Evolutionary conservation across 495 filamentous ascomycete genomes (phyloP), one percentile per base, ranked within the genome.

Genomic region (Bombardia bombarda): DNA sequence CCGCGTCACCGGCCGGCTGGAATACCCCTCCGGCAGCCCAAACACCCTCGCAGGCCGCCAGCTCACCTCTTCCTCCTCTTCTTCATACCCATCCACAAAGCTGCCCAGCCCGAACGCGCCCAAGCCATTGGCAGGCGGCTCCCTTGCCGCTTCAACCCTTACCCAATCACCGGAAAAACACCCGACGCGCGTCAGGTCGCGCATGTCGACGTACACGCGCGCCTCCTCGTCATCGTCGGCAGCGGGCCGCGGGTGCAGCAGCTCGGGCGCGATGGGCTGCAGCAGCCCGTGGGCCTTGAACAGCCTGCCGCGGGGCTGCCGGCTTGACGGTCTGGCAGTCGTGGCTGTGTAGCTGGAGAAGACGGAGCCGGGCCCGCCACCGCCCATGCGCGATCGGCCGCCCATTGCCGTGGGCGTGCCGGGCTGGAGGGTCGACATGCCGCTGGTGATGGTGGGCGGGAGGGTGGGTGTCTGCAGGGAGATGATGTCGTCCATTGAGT

Each of bases 141-240:
- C 86, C 30, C 79, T 67, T 12, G 83, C 72, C 1, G 76, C 67
- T 64, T 92, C 86, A 16, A 98, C 68, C 3, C 82, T 77, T n/a
- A 96, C 87, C 92, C 92, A 98, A 55, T 98, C 92, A 12, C 92
- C 92, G 1, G 90, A 95, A 60, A 98, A 98, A 57, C 89, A 96
- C 21, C 88, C 87, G 31, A 97, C 77, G 45, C 86, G 84, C n/a
- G 84, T 79, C 9, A 98, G 65, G 14, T 86, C 82, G 45, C 75
- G 83, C 22, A 90, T 80, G 49, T 92, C 87, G 7, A 97, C 87
- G 60, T 89, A 97, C 14, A 96, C 69, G 31, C 90, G 77, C 3
- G 84, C 80, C 55, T 97, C 93, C 39, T 87, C 80, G 50, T 97
- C 92, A 38, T 95, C 89, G 17, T 78, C 76, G 18, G 62, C 46